Conservation (phyloP, 257 asterid genomes). For the Plantago elongata region DNA sequence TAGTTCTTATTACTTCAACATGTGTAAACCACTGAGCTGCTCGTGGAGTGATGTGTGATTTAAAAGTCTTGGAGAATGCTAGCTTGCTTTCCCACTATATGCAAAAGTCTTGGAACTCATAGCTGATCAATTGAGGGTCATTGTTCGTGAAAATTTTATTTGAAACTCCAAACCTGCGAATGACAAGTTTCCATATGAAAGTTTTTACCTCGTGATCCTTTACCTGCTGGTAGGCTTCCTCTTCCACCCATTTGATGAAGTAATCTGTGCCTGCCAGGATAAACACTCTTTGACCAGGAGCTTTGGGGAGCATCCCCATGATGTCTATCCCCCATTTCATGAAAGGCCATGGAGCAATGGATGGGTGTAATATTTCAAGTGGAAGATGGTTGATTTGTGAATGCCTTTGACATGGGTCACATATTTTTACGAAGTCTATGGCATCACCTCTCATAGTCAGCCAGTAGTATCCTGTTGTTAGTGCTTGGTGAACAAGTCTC, state of each 20-base stretch:
- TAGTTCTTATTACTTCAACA: too few relatives aligned
- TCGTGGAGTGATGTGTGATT: too few relatives aligned
- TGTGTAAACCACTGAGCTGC: too few relatives aligned
- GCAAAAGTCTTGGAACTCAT: too few relatives aligned
- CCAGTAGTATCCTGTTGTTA: not conserved
- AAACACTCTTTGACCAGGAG: not conserved
- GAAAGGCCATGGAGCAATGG: not conserved
- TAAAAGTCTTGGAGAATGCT: too few relatives aligned
- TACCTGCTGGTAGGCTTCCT: too few relatives aligned
- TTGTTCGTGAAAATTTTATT: too few relatives aligned
- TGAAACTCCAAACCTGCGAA: too few relatives aligned
- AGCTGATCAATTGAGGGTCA: too few relatives aligned
- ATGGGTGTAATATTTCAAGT: too few relatives aligned
- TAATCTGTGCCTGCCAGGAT: not conserved
- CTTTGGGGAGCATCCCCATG: not conserved
- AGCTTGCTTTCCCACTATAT: too few relatives aligned
- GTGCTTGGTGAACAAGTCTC: not conserved
- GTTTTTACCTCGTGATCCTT: not conserved
- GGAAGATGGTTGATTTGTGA: not conserved
- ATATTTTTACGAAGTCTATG: not conserved
- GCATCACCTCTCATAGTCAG: not conserved
- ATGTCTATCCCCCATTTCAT: too few relatives aligned
- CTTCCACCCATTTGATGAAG: not conserved
- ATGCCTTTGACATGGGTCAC: not conserved
- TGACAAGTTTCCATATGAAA: not conserved